A percentile compares a stretch with the other conserved stretches of the same genome.
Conservation (phyloP, 2,329 filamentous ascomycete species). For the Penicillium sp. region DNA sequence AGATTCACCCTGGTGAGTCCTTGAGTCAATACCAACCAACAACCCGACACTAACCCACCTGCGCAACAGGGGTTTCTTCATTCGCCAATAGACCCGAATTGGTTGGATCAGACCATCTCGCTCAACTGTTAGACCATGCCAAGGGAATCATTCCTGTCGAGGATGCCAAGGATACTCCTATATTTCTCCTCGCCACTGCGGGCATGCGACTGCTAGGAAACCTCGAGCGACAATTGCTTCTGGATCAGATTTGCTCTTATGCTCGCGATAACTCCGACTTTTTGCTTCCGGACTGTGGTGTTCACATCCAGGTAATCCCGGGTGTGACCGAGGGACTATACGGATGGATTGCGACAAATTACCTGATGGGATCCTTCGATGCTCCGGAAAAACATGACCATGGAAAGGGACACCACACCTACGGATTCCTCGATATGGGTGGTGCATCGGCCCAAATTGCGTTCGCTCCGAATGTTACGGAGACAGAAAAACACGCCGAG, state of each 20-base stretch:
- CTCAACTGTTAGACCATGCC: slow-evolving; percentile 77
- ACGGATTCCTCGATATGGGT: slow-evolving; percentile 98
- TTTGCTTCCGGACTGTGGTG: slow-evolving; percentile 79
- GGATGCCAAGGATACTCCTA: slow-evolving; percentile 77
- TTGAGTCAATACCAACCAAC: neutral
- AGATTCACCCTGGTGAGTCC: slow-evolving; percentile 75
- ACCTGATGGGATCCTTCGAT: slow-evolving; percentile 88
- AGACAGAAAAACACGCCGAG: slow-evolving; percentile 82
- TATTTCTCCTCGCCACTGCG: slow-evolving; percentile 93
- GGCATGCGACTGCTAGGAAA: slow-evolving; percentile 85
- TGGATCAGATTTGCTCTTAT: slow-evolving; percentile 79
- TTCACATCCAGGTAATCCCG: slow-evolving; percentile 90
- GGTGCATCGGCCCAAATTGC: slow-evolving; percentile 97
- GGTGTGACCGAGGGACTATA: slow-evolving; percentile 95
- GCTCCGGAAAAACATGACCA: slow-evolving; percentile 70
- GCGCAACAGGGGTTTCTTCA: slow-evolving; percentile 69
- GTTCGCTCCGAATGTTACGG: slow-evolving; percentile 90
- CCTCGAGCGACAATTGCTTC: slow-evolving; percentile 67
- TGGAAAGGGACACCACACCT: slow-evolving; percentile 86
- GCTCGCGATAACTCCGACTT: slow-evolving; percentile 75
- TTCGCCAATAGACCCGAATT: slow-evolving; percentile 74
- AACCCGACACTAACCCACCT: slow-evolving; percentile 6
- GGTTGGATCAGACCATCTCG: slow-evolving; percentile 78
- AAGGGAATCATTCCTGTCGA: slow-evolving; percentile 71
- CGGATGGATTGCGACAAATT: slow-evolving; percentile 97